Evolutionary conservation across 495 filamentous ascomycete genomes (phyloP), one percentile per base, ranked within the genome.

Genomic region (Pseudevernia furfuracea): DNA sequence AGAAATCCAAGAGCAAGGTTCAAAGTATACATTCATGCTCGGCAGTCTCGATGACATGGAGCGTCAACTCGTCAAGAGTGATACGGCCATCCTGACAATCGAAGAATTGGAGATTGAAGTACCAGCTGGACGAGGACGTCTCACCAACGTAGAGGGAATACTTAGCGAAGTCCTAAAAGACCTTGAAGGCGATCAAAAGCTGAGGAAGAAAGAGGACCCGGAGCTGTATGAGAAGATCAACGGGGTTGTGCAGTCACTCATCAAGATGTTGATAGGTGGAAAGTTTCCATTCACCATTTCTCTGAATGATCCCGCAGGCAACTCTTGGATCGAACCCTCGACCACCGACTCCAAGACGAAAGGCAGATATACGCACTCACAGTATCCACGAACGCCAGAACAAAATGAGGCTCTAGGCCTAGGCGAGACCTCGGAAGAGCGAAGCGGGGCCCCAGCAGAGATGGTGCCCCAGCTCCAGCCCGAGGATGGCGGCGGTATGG

Each of bases 291-390:
- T 97, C 79, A 85, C 87, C 10, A 76, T 97, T 39, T 84, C 82
- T 15, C 73, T 96, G 39, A 90, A 99, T 73, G 94, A 99, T 69
- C 89, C 89, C 3, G 89, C 92, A 6, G 94, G 94, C n/a, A 99
- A 99, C 79, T 95, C 90, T 5, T 97, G 89, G 84, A 95, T 99
- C 69, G 91, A 96, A 58, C 94, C 94, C 38, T 87, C 89, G 66
- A 82, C 87, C 62, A 76, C 82, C 48, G 89, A 93, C 69, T 75
- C 78, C 61, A 85, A 89, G 9, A 67, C 43, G 4, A 77, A 74
- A 39, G 76, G 72, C 59, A 97, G 96, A 74, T 97, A 92, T 84
- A 80, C 79, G 34, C 87, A 89, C 68, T 80, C 78, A 48, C 88
- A 96, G 71, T 99, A 96, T 71, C 73, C 86, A 8, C 85, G 94